These are phyloP conservation scores for Pyricularia pennisetigena DNA, from an alignment of 2,329 filamentous ascomycete genomes.

Conservation along the genomic window DNA sequence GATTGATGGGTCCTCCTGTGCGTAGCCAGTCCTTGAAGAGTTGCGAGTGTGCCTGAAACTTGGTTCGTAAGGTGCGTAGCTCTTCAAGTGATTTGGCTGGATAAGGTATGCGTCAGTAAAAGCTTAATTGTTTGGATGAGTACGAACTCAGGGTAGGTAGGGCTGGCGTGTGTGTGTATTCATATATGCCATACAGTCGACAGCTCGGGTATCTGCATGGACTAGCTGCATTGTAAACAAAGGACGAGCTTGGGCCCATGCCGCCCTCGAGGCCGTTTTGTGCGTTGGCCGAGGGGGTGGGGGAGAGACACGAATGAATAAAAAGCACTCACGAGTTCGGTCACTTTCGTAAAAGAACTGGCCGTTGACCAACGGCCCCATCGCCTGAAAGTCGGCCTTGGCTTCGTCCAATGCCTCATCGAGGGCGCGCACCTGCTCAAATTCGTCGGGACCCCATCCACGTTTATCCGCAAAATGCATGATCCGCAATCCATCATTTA, in stretches of 20 bases:
- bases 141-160: neutral
- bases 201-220: neutral
- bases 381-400: constrained; percentile 49
- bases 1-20: constrained; percentile 43
- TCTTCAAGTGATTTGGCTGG: constrained; percentile 43
- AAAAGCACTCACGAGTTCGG: constrained; percentile 33
- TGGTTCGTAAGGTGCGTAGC: constrained; percentile 31
- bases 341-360: constrained; percentile 49
- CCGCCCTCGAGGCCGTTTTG: neutral
- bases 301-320: constrained; percentile 4
- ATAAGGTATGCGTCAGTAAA: constrained; percentile 2
- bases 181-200: neutral
- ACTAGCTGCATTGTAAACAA: neutral
- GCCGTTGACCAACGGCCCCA: constrained; percentile 44
- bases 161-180: neutral
- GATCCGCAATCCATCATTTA: constrained; percentile 43
- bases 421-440: constrained; percentile 46
- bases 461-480: constrained; percentile 47
- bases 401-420: constrained; percentile 48
- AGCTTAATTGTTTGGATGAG: neutral
- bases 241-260: neutral
- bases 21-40: constrained; percentile 45
- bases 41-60: constrained; percentile 36
- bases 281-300: neutral
- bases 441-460: constrained; percentile 48